phyloP scores from a whole-genome alignment of 805 yeast species.

The Metahyphopichia silvanorum region DNA sequence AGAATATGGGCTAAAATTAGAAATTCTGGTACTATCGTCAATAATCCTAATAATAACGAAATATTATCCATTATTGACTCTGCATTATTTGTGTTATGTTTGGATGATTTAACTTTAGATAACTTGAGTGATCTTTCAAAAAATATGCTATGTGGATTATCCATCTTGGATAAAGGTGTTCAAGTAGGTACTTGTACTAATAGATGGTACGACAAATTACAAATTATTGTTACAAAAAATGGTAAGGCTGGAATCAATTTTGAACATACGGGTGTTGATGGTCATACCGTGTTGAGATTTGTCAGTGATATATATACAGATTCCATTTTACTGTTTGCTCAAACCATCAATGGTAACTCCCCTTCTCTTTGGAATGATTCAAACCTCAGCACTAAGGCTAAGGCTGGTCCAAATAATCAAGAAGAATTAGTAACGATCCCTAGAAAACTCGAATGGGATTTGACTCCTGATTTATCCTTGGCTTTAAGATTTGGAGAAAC shows the following conservation, averaged over 20 bases:
- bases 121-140: slow-evolving; percentile 66
- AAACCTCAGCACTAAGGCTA: slow-evolving; percentile 16
- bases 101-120: slow-evolving; percentile 72
- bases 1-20: slow-evolving; percentile 82
- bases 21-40: slow-evolving; percentile 36
- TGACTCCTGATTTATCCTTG: slow-evolving; percentile 70
- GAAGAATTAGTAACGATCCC: slow-evolving; percentile 58
- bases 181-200: slow-evolving; percentile 94
- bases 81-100: slow-evolving; percentile 77
- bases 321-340: slow-evolving; percentile 82
- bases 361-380: slow-evolving; percentile 64
- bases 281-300: slow-evolving; percentile 86
- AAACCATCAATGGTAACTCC: slow-evolving; percentile 69
- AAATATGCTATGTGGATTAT: slow-evolving; percentile 85
- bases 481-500: slow-evolving; percentile 90
- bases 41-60: slow-evolving; percentile 58
- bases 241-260: slow-evolving; percentile 92
- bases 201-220: slow-evolving; percentile 92
- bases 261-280: slow-evolving; percentile 94
- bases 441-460: slow-evolving; percentile 83
- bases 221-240: slow-evolving; percentile 80
- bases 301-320: slow-evolving; percentile 91
- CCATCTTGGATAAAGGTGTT: slow-evolving; percentile 74
- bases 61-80: slow-evolving; percentile 74
- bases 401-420: slow-evolving; percentile 31